These are phyloP conservation scores for Fusarium drepaniforme DNA, from an alignment of 2,329 filamentous ascomycete species.

Conservation along the genomic window DNA sequence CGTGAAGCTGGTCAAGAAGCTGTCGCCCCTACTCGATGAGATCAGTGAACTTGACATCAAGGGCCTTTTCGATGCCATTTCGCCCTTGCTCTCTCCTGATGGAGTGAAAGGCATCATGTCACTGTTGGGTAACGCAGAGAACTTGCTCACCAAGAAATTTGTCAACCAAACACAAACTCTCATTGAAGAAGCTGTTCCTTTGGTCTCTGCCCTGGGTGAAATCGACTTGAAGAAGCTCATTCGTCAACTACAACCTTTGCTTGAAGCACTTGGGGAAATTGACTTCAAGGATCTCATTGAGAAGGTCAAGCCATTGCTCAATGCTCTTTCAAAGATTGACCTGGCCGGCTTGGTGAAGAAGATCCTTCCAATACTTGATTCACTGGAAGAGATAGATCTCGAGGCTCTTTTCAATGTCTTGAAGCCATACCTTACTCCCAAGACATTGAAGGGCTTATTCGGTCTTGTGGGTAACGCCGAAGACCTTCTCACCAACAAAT, in stretches of 20 bases:
- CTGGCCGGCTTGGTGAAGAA: slow-evolving; percentile 45
- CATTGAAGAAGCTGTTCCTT: slow-evolving; percentile 51
- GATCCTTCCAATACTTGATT: slow-evolving; percentile 48
- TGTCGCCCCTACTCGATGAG: slow-evolving; percentile 47
- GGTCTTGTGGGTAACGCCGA: slow-evolving; percentile 54
- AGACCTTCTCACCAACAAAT: slow-evolving; percentile 51
- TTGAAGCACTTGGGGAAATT: slow-evolving; percentile 49
- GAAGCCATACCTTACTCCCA: slow-evolving; percentile 50
- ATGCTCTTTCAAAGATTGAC: slow-evolving; percentile 47
- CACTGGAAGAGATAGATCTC: slow-evolving; percentile 50
- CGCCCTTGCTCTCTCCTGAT: slow-evolving; percentile 50
- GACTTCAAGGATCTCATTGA: slow-evolving; percentile 49
- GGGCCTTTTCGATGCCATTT: slow-evolving; percentile 48
- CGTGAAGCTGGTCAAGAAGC: slow-evolving; percentile 43
- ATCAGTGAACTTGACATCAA: slow-evolving; percentile 49
- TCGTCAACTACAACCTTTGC: slow-evolving; percentile 45
- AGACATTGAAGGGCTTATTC: slow-evolving; percentile 50
- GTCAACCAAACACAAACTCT: slow-evolving; percentile 48
- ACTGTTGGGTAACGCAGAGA: slow-evolving; percentile 51
- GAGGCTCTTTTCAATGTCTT: slow-evolving; percentile 49
- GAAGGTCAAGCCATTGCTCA: slow-evolving; percentile 47
- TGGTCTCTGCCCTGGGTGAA: slow-evolving; percentile 50
- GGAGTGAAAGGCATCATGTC: slow-evolving; percentile 50
- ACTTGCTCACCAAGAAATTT: slow-evolving; percentile 47
- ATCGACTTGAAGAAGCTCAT: slow-evolving; percentile 52